These are phyloP conservation scores for Eucalyptus leucophloia DNA, from an alignment of 345 rosid species.

Conservation along the genomic window DNA sequence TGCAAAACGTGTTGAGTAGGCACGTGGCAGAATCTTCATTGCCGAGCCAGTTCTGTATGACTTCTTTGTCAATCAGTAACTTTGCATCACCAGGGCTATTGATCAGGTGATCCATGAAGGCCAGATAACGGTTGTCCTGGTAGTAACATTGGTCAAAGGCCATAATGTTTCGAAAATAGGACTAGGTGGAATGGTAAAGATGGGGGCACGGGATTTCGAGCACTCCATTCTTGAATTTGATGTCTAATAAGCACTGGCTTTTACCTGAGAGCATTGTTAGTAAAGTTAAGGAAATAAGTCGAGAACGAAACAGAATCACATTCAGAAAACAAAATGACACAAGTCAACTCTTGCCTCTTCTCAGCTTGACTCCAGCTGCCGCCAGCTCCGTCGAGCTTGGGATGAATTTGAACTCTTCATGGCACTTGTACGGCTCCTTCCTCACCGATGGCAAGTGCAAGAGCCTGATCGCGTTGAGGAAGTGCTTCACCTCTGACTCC, in stretches of 20 bases:
- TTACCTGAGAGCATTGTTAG: neutral
- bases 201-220: neutral
- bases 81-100: neutral
- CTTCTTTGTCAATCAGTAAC: neutral
- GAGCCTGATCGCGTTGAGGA: neutral
- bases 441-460: neutral
- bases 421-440: neutral
- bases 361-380: neutral
- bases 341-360: neutral
- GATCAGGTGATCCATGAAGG: neutral
- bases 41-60: neutral
- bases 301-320: neutral
- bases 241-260: neutral
- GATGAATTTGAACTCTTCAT: neutral
- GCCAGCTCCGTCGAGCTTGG: neutral
- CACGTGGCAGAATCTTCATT: neutral
- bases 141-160: constrained; percentile 5
- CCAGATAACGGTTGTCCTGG: accelerated
- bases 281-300: neutral
- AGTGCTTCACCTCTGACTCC: neutral
- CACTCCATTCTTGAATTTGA: neutral
- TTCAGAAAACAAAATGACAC: neutral
- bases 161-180: neutral
- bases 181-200: neutral
- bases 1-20: neutral